These are phyloP conservation scores for Zizania palustris DNA, from an alignment of 202 grass and related monocot genomes.

Conservation along the genomic window DNA sequence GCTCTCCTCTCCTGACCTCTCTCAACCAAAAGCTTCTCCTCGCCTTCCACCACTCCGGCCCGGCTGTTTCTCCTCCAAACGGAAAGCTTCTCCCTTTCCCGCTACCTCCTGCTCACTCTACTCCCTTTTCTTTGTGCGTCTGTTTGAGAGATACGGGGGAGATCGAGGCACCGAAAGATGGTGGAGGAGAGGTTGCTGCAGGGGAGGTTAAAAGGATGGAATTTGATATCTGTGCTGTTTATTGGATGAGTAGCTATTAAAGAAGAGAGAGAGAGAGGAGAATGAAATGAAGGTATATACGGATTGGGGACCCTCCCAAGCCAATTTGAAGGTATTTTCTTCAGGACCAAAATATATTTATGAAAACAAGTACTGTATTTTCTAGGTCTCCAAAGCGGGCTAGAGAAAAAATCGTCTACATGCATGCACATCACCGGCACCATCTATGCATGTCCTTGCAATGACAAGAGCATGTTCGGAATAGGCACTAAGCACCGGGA, in stretches of 20 bases:
- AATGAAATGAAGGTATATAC: conserved; percentile 27
- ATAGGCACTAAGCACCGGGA: background rate
- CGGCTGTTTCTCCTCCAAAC: conserved; percentile 24
- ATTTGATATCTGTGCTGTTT: conserved; percentile 47
- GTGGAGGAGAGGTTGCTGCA: background rate
- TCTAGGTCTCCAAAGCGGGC: no score
- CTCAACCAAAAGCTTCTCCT: conserved; percentile 3
- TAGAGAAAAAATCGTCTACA: no score
- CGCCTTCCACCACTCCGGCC: conserved; percentile 32
- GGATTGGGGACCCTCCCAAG: background rate
- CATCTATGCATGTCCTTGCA: no score
- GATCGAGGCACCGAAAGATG: conserved; percentile 44
- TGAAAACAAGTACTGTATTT: no score
- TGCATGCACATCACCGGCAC: no score
- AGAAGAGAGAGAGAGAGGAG: background rate
- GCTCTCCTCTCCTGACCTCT: background rate
- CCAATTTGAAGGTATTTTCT: background rate
- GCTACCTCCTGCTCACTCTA: background rate
- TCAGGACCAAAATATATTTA: no score
- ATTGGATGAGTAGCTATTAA: conserved; percentile 40
- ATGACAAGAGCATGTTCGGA: background rate
- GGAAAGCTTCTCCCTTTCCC: background rate
- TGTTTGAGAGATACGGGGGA: conserved; percentile 12
- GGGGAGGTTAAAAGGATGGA: background rate
- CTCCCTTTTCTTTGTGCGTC: conserved; percentile 10